Percentiles rank a stretch among this genome's conserved stretches.
Conservation (phyloP, 192 early-diverging fungal genomes). For the Podila verticillata region DNA sequence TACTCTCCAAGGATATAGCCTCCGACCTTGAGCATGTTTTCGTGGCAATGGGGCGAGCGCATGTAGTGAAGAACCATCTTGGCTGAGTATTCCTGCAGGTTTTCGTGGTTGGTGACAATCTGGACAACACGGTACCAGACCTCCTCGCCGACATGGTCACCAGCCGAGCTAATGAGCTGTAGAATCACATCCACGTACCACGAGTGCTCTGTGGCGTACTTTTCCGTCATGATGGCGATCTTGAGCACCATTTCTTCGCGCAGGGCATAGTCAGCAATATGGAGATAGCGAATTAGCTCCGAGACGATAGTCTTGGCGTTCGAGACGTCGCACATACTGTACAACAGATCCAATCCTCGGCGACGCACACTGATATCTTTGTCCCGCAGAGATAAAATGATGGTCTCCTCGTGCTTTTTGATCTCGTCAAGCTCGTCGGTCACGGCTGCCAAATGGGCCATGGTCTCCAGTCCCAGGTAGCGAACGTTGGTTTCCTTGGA, state of each 20-base stretch:
- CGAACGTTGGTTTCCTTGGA: constrained; percentile 98
- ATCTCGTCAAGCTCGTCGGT: constrained; percentile 86
- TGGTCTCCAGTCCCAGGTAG: constrained; percentile 97
- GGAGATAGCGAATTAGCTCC: constrained; percentile 92
- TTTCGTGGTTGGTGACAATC: constrained; percentile 95
- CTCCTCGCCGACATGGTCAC: constrained; percentile 95
- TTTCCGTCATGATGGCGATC: constrained; percentile 98
- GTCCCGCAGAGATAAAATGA: constrained; percentile 93
- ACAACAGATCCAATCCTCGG: constrained; percentile 93
- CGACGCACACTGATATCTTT: constrained; percentile 98
- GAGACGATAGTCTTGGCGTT: constrained; percentile 89
- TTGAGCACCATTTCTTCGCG: constrained; percentile 99
- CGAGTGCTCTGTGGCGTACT: constrained; percentile 95
- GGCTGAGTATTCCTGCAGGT: constrained; percentile 93
- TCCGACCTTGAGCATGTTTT: constrained; percentile 94
- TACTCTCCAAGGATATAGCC: constrained; percentile 98
- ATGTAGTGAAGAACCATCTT: constrained; percentile 84
- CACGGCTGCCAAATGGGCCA: constrained; percentile 91
- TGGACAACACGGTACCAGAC: constrained; percentile 99
- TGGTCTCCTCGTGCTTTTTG: constrained; percentile 85
- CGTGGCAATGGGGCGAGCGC: constrained; percentile 92
- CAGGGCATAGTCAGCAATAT: constrained; percentile 88
- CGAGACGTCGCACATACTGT: constrained; percentile 94
- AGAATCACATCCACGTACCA: constrained; percentile 99
- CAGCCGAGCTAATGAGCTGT: constrained; percentile 93